These are phyloP conservation scores for Botrytis pseudocinerea DNA, from an alignment of 2,329 filamentous ascomycete species.

Conservation along the genomic window DNA sequence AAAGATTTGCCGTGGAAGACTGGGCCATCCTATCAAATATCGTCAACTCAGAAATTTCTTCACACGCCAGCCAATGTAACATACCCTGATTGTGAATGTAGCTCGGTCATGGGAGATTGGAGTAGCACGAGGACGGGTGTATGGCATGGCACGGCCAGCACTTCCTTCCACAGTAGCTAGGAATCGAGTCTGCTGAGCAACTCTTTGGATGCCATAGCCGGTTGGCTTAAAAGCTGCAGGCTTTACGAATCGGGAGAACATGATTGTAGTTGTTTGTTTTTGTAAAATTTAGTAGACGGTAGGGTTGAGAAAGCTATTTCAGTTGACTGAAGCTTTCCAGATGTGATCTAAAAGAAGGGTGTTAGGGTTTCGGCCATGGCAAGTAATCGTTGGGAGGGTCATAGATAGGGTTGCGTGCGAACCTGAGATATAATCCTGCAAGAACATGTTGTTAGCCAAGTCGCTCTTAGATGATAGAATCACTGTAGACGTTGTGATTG, in stretches of 20 bases:
- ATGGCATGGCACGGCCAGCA: conserved; percentile 68
- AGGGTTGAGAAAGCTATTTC: conserved; percentile 34
- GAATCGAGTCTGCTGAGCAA: conserved; percentile 48
- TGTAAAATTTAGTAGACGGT: conserved; percentile 29
- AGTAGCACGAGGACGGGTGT: conserved; percentile 58
- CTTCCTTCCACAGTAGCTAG: conserved; percentile 69
- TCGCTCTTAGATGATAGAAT: not conserved
- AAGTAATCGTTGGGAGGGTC: conserved; percentile 22
- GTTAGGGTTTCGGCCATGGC: conserved; percentile 35
- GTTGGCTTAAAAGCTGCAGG: conserved; percentile 48
- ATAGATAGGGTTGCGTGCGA: conserved; percentile 24
- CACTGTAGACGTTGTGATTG: not conserved
- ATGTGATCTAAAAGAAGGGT: conserved; percentile 42
- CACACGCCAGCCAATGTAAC: conserved; percentile 34
- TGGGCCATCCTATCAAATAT: conserved; percentile 70
- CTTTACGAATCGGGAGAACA: conserved; percentile 63
- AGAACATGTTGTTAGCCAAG: conserved; percentile 50
- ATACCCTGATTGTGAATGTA: conserved; percentile 89
- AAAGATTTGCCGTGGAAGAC: conserved; percentile 97
- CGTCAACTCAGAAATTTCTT: conserved; percentile 34
- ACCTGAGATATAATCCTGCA: conserved; percentile 76
- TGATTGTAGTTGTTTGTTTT: conserved; percentile 44
- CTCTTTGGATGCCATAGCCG: conserved; percentile 36
- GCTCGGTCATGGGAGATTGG: conserved; percentile 74
- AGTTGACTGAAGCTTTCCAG: conserved; percentile 47